A percentile compares a stretch with the other conserved stretches of the same genome.
phyloP scores from a whole-genome alignment of 2,329 filamentous ascomycete species.

The Madurella mycetomatis region DNA sequence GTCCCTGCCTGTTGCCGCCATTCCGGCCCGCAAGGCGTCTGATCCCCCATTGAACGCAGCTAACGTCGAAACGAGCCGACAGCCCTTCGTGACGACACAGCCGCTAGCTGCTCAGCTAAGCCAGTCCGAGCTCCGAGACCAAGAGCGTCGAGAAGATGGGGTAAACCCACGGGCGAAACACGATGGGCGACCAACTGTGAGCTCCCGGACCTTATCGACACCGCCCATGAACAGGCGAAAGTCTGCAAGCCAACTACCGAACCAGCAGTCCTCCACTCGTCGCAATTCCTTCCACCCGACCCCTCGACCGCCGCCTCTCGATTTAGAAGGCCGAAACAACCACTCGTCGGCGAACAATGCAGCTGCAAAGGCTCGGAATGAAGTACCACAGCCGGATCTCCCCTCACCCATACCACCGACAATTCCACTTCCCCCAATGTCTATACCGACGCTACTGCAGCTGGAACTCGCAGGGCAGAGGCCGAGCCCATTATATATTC shows the following conservation, averaged over 20 bases:
- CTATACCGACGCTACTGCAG: constrained; percentile 60
- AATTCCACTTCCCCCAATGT: constrained; percentile 63
- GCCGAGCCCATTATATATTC: constrained; percentile 62
- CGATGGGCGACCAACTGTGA: constrained; percentile 27
- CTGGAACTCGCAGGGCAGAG: constrained; percentile 59
- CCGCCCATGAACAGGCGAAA: constrained; percentile 44
- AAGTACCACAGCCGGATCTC: constrained; percentile 29
- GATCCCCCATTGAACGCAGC: constrained; percentile 37
- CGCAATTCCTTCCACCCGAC: constrained; percentile 49
- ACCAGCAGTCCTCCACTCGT: constrained; percentile 34
- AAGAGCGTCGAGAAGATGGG: constrained; percentile 18
- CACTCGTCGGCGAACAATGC: constrained; percentile 23
- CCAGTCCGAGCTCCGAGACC: constrained; percentile 5
- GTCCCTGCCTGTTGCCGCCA: constrained; percentile 52
- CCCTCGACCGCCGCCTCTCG: constrained; percentile 40
- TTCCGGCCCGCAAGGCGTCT: constrained; percentile 34
- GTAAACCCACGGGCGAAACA: constrained; percentile 31
- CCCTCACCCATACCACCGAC: constrained; percentile 49
- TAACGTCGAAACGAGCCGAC: constrained; percentile 32
- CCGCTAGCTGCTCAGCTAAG: constrained; percentile 27
- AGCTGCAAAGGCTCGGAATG: constrained; percentile 16
- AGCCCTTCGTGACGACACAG: constrained; percentile 33
- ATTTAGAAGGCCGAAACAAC: constrained; percentile 34
- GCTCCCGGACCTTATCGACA: constrained; percentile 45
- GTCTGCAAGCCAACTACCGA: constrained; percentile 30